Percentiles rank a stretch among this genome's conserved stretches.
Evolutionary conservation across 2,329 filamentous ascomycete genomes (phyloP).

Genomic region (Coleophoma eucalyptorum): DNA sequence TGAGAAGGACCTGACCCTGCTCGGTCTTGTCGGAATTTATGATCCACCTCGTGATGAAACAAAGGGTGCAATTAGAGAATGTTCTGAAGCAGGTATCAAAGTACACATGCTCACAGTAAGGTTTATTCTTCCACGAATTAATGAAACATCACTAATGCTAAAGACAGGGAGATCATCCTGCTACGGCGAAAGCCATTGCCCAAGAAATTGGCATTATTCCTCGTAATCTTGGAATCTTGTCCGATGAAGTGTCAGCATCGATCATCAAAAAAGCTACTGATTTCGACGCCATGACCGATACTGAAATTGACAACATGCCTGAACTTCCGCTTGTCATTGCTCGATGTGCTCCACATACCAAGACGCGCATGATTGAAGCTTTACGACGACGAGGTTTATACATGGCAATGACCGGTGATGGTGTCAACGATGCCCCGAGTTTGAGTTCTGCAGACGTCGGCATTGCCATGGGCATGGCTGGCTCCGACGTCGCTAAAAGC

Average conservation of each 20-base stretch:
- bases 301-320: conserved; percentile 45
- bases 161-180: conserved; percentile 41
- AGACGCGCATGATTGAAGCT: conserved; percentile 51
- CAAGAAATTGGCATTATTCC: conserved; percentile 50
- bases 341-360: conserved; percentile 48
- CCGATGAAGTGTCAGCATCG: conserved; percentile 39
- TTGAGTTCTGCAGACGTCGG: conserved; percentile 50
- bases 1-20: conserved; percentile 48
- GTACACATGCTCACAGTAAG: conserved; percentile 75
- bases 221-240: conserved; percentile 37
- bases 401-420: conserved; percentile 53
- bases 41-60: conserved; percentile 58
- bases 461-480: conserved; percentile 56
- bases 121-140: background rate
- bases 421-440: conserved; percentile 51
- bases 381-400: conserved; percentile 44
- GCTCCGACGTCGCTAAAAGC: conserved; percentile 61
- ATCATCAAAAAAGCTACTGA: conserved; percentile 53
- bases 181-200: conserved; percentile 52
- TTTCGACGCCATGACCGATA: conserved; percentile 36
- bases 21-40: conserved; percentile 54
- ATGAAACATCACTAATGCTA: conserved; percentile 2
- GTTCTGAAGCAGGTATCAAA: conserved; percentile 65
- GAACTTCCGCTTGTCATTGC: conserved; percentile 49
- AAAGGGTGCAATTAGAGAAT: conserved; percentile 50